Evolutionary conservation across 2,329 filamentous ascomycete species (phyloP).

Genomic region (Fusarium pseudograminearum): DNA sequence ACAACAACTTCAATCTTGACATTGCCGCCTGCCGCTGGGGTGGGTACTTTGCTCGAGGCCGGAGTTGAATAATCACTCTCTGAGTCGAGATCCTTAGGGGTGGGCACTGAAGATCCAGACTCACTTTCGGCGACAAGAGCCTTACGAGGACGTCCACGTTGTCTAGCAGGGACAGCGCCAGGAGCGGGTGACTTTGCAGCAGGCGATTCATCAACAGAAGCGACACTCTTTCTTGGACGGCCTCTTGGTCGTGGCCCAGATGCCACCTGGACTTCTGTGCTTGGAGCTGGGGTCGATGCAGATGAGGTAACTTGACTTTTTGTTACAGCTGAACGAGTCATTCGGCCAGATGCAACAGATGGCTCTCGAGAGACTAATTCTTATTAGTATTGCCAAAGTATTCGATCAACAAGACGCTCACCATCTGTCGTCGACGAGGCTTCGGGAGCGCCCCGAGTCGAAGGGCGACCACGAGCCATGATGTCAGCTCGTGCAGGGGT

Average conservation of each 20-base stretch:
- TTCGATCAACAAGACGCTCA: constrained; percentile 9
- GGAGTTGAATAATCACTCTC: constrained; percentile 53
- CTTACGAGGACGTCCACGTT: constrained; percentile 38
- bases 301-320: constrained; percentile 30
- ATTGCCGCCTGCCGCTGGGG: constrained; percentile 48
- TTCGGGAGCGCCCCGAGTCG: constrained; percentile 34
- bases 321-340: constrained; percentile 46
- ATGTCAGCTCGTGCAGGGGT: background rate
- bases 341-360: constrained; percentile 35
- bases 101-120: constrained; percentile 51
- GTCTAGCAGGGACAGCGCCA: constrained; percentile 20
- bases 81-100: constrained; percentile 48
- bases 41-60: constrained; percentile 54
- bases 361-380: constrained; percentile 34
- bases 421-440: constrained; percentile 34
- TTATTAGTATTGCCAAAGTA: constrained; percentile 2
- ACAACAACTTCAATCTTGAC: constrained; percentile 50
- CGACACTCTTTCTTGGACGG: constrained; percentile 42
- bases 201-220: constrained; percentile 15
- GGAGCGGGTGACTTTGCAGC: constrained; percentile 3
- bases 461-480: constrained; percentile 51
- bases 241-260: constrained; percentile 37
- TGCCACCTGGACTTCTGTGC: background rate
- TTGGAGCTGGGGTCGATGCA: constrained; percentile 5
- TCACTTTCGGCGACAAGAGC: constrained; percentile 41